Conservation (phyloP, 768 basidiomycete genomes). For the Pleurotus tuber-regium region DNA sequence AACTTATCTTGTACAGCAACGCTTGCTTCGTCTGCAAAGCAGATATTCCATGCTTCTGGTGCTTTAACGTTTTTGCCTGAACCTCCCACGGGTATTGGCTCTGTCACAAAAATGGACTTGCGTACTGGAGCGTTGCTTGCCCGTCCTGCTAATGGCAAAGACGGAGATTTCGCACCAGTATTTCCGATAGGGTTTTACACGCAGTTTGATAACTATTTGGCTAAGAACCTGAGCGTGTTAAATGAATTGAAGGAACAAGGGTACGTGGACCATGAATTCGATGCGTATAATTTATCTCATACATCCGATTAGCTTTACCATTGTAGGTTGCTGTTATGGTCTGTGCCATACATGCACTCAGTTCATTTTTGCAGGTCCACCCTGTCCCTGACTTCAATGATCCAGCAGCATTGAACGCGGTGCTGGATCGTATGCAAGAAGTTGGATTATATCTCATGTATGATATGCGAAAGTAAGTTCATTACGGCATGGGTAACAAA, state of each 20-base stretch:
- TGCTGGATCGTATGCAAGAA: constrained; percentile 71
- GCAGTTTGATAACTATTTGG: constrained; percentile 52
- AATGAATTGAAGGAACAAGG: constrained; percentile 52
- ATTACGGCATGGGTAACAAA: background rate
- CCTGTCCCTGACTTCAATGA: constrained; percentile 67
- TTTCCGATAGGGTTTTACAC: constrained; percentile 81
- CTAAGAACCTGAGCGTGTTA: constrained; percentile 49
- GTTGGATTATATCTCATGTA: constrained; percentile 75
- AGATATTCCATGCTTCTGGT: constrained; percentile 43
- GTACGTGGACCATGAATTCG: constrained; percentile 40
- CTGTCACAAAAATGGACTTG: constrained; percentile 63
- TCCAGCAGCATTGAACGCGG: constrained; percentile 50
- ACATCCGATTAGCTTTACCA: constrained; percentile 31
- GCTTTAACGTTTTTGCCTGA: constrained; percentile 48
- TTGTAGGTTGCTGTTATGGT: constrained; percentile 25
- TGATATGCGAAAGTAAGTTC: constrained; percentile 63
- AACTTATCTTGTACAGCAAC: constrained; percentile 37
- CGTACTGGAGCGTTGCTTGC: constrained; percentile 57
- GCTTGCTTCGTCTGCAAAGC: constrained; percentile 24
- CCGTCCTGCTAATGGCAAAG: constrained; percentile 46
- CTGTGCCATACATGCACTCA: constrained; percentile 26
- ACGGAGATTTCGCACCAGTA: constrained; percentile 49
- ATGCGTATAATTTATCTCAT: too few species aligned
- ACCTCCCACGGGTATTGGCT: constrained; percentile 43
- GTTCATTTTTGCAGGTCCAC: constrained; percentile 51